Conservation (phyloP, 306 rosid genomes). For the Prunus armeniaca region DNA sequence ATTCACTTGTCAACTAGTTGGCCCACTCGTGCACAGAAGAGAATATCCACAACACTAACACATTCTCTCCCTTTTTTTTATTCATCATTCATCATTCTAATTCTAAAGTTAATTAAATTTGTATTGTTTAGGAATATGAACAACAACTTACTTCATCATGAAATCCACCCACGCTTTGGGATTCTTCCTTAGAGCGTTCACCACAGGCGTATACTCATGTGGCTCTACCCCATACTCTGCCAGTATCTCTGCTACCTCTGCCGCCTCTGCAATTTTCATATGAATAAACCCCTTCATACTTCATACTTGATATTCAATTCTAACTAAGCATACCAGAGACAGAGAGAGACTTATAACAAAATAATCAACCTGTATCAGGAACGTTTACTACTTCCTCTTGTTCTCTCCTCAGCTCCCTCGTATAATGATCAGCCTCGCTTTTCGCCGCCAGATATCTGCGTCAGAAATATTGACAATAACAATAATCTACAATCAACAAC, state of each 20-base stretch:
- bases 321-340: too few relatives aligned
- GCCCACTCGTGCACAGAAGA: neutral
- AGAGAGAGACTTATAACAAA: neutral
- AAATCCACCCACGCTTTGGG: slow-evolving; percentile 96
- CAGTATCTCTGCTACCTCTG: slow-evolving; percentile 77
- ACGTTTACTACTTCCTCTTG: slow-evolving; percentile 42
- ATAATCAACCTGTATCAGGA: slow-evolving; percentile 50
- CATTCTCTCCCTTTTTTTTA: too few relatives aligned
- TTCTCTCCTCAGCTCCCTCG: slow-evolving; percentile 43
- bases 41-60: neutral
- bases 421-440: slow-evolving; percentile 52
- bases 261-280: slow-evolving; percentile 55
- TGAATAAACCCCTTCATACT: neutral
- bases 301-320: too few relatives aligned
- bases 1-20: neutral
- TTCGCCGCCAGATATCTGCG: slow-evolving; percentile 49
- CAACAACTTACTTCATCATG: slow-evolving; percentile 82
- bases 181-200: slow-evolving; percentile 66
- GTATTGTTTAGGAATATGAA: too few relatives aligned
- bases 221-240: slow-evolving; percentile 69
- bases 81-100: too few relatives aligned
- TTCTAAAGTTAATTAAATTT: too few relatives aligned
- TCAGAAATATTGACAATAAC: neutral
- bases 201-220: slow-evolving; percentile 81
- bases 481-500: too few relatives aligned